Conservation (phyloP, 768 basidiomycete species). For the Lactarius deliciosus region DNA sequence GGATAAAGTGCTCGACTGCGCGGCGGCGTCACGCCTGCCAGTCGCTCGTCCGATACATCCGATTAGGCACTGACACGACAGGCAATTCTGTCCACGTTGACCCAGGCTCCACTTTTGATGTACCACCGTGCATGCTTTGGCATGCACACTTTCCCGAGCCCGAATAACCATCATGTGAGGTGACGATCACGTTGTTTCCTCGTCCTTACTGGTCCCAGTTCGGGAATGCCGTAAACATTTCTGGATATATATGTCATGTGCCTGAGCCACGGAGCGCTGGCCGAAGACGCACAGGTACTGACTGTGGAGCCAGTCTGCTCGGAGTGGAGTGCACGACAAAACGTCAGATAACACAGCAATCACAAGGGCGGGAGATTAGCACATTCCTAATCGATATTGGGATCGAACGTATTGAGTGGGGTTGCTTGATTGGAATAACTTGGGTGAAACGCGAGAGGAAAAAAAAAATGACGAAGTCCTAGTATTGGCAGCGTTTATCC, state of each 20-base stretch:
- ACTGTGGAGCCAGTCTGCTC: slow-evolving; percentile 13
- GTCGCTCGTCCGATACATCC: not conserved
- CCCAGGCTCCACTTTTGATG: slow-evolving; percentile 1
- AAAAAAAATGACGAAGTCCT: not conserved
- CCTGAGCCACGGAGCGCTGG: slow-evolving; percentile 24
- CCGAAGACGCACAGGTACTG: not conserved
- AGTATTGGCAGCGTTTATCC: not conserved
- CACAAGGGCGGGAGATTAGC: not conserved
- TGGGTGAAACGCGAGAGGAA: slow-evolving; percentile 2
- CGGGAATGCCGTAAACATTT: not conserved
- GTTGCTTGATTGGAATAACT: not conserved
- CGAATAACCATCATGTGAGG: not conserved
- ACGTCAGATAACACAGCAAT: slow-evolving; percentile 12
- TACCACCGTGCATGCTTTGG: not conserved
- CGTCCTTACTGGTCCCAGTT: not conserved
- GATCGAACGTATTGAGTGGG: slow-evolving; percentile 9
- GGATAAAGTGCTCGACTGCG: not conserved
- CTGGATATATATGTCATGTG: not conserved
- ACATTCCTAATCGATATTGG: slow-evolving; percentile 1
- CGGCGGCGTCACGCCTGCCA: not conserved
- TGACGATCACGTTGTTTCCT: not conserved
- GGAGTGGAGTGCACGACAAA: slow-evolving; percentile 11
- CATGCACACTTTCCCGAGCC: not conserved
- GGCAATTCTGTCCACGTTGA: not conserved
- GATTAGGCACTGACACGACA: not conserved